A percentile compares a stretch with the other conserved stretches of the same genome.
These are phyloP conservation scores for Tuctoria greenei DNA, from an alignment of 176 grass and related monocot genomes.

Conservation along the genomic window DNA sequence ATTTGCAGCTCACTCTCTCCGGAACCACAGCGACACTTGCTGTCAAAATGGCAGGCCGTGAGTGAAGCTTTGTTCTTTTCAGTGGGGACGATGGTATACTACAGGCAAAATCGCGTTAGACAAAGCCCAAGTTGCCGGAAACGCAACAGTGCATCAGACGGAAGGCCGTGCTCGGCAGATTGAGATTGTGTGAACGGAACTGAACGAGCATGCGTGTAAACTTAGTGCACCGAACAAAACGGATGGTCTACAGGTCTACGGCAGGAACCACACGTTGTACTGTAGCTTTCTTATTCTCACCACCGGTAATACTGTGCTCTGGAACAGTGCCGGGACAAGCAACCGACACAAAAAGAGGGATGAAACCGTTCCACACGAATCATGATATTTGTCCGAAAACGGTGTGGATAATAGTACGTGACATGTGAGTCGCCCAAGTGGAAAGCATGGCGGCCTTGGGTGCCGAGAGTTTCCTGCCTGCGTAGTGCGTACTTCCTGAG, in stretches of 20 bases:
- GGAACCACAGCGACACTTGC: background rate
- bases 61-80: background rate
- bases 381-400: background rate
- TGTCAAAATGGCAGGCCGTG: background rate
- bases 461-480: background rate
- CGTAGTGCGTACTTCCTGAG: background rate
- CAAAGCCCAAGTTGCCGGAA: constrained; percentile 13
- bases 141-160: constrained; percentile 4
- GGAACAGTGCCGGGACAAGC: background rate
- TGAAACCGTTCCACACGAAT: background rate
- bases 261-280: background rate
- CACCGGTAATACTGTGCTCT: background rate
- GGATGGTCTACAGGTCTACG: too few relatives aligned
- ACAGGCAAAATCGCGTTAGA: background rate
- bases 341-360: background rate
- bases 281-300: background rate
- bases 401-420: background rate
- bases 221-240: background rate
- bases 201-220: background rate
- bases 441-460: background rate
- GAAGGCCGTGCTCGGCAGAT: background rate
- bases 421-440: background rate
- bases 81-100: background rate
- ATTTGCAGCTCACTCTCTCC: background rate
- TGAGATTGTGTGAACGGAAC: background rate